Percentiles rank a stretch among this genome's conserved stretches.
phyloP scores from a whole-genome alignment of 345 rosid species.

The Laguncularia racemosa region DNA sequence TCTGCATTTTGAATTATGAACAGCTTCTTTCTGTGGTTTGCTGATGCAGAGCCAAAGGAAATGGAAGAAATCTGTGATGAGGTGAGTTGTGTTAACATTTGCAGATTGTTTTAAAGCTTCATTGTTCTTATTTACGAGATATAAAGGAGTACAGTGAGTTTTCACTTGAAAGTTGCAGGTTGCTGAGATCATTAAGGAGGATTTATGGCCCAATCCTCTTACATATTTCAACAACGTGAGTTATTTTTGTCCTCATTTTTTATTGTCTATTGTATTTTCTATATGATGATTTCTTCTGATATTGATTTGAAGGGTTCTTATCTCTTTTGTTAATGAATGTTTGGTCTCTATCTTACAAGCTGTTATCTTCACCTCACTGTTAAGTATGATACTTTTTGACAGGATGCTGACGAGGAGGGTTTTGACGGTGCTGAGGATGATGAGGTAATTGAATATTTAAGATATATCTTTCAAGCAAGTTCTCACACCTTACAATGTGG shows the following conservation, averaged over 20 bases:
- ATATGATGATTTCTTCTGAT: background rate
- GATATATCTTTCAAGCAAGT: background rate
- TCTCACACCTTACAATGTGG: background rate
- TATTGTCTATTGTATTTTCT: background rate
- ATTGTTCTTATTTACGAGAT: background rate
- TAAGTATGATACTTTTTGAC: background rate
- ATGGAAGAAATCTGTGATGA: conserved; percentile 74
- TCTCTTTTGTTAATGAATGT: too few relatives aligned
- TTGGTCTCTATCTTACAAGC: too few relatives aligned
- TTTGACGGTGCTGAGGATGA: conserved; percentile 44
- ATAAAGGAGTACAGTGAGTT: background rate
- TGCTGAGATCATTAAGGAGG: conserved; percentile 92
- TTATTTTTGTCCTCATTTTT: background rate
- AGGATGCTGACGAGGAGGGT: conserved; percentile 74
- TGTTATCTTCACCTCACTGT: too few relatives aligned
- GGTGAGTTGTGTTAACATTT: conserved; percentile 26
- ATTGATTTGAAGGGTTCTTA: too few relatives aligned
- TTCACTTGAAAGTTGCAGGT: conserved; percentile 34
- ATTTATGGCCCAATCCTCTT: conserved; percentile 92
- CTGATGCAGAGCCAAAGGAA: conserved; percentile 48
- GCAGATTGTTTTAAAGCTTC: background rate
- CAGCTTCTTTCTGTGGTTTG: conserved; percentile 94
- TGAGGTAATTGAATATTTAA: conserved; percentile 25
- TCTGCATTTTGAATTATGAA: too few relatives aligned
- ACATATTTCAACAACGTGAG: conserved; percentile 75